Conservation (phyloP, 345 rosid genomes). For the Ceriops decandra region DNA sequence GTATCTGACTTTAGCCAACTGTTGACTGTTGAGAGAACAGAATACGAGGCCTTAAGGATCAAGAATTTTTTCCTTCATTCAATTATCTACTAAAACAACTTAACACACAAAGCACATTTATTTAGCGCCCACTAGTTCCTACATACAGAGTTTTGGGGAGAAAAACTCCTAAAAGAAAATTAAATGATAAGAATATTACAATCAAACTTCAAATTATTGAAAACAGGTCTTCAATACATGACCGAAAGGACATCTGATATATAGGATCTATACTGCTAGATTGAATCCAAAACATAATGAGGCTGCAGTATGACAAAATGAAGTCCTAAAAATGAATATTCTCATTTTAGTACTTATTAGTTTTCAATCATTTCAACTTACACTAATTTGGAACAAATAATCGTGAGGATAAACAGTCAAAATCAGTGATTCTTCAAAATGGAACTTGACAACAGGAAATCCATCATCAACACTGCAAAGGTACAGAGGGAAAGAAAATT, state of each 20-base stretch:
- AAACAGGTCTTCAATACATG: no score
- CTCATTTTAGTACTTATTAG: background rate
- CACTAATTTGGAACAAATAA: slow-evolving; percentile 33
- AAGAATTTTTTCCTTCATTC: slow-evolving; percentile 1
- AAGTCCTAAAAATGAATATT: background rate
- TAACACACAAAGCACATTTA: background rate
- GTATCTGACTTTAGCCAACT: no score
- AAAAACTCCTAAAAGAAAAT: no score
- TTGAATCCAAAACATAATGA: background rate
- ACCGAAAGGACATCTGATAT: background rate
- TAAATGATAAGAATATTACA: no score
- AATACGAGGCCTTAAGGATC: background rate
- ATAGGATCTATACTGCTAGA: background rate
- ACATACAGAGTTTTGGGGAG: no score
- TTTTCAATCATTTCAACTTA: slow-evolving; percentile 15
- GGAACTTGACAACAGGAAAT: slow-evolving; percentile 34
- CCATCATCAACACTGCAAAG: slow-evolving; percentile 33
- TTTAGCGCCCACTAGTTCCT: background rate
- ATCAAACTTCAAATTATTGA: no score
- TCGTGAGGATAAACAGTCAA: slow-evolving; percentile 37
- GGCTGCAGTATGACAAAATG: background rate
- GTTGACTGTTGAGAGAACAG: background rate
- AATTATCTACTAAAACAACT: background rate
- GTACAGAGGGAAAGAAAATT: background rate
- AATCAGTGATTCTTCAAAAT: slow-evolving; percentile 26